These are phyloP conservation scores for Mikania micrantha DNA, from an alignment of 129 eudicot genomes.

Conservation along the genomic window DNA sequence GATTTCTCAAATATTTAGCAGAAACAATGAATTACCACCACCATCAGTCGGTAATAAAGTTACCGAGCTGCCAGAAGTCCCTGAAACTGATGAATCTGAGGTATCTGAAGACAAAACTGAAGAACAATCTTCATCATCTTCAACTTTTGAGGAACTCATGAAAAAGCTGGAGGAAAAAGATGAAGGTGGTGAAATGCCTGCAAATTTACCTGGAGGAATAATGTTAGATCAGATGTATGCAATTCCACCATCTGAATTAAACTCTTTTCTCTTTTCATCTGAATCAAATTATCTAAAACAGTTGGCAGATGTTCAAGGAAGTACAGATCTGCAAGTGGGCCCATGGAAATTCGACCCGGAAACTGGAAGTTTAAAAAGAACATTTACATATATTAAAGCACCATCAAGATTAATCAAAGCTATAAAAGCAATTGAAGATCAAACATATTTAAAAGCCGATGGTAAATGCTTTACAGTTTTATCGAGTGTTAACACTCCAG, in stretches of 20 bases:
- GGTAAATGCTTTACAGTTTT: constrained; percentile 61
- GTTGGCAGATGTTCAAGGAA: constrained; percentile 62
- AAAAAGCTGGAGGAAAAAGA: constrained; percentile 60
- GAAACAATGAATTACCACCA: constrained; percentile 35
- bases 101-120: constrained; percentile 40
- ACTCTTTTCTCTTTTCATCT: constrained; percentile 66
- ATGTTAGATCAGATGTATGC: constrained; percentile 61
- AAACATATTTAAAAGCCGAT: constrained; percentile 71
- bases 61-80: constrained; percentile 32
- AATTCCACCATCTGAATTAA: constrained; percentile 57
- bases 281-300: constrained; percentile 51
- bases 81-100: constrained; percentile 46
- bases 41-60: constrained; percentile 29
- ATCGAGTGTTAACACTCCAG: constrained; percentile 81
- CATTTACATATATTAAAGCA: constrained; percentile 54
- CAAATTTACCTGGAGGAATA: constrained; percentile 66
- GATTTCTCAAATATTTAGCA: constrained; percentile 62
- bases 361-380: constrained; percentile 54
- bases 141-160: constrained; percentile 56
- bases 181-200: constrained; percentile 57
- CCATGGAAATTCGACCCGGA: constrained; percentile 72
- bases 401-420: constrained; percentile 76
- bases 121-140: constrained; percentile 44
- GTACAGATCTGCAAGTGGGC: constrained; percentile 66
- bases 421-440: constrained; percentile 81